Conservation (phyloP, 116 monocot genomes). For the Phalaenopsis hybrid region DNA sequence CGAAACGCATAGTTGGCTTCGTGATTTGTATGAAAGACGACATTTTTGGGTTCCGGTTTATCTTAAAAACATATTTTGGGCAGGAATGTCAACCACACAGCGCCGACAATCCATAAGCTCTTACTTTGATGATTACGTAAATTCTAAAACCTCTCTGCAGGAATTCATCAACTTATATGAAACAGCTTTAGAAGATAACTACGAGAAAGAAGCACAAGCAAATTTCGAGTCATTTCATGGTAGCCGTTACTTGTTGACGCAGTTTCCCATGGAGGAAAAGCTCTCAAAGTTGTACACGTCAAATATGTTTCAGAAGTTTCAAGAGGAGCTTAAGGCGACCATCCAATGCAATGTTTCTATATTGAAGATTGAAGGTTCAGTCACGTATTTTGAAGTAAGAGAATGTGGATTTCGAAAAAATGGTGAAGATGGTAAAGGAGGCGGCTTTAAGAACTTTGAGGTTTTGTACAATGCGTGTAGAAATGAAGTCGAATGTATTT, state of each 20-base stretch:
- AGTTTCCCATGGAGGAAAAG: slow-evolving; percentile 3
- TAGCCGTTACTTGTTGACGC: background rate
- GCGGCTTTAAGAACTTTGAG: background rate
- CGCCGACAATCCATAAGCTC: background rate
- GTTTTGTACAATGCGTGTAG: slow-evolving; percentile 1
- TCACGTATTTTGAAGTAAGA: background rate
- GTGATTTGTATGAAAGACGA: background rate
- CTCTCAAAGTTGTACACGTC: slow-evolving; percentile 7
- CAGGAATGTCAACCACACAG: slow-evolving; percentile 10
- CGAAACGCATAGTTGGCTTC: slow-evolving; percentile 2
- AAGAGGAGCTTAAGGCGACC: background rate
- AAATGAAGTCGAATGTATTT: background rate
- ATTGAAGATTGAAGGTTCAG: background rate
- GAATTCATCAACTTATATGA: slow-evolving; percentile 3
- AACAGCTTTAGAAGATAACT: slow-evolving; percentile 5
- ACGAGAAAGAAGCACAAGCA: slow-evolving; percentile 9
- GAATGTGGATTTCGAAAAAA: slow-evolving; percentile 2
- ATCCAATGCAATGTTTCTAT: slow-evolving; percentile 9
- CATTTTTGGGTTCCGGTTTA: slow-evolving; percentile 4
- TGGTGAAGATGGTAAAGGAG: background rate
- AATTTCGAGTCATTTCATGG: background rate
- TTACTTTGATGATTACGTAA: slow-evolving; percentile 7
- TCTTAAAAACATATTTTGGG: slow-evolving; percentile 3
- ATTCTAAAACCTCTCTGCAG: slow-evolving; percentile 8
- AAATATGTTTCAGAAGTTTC: slow-evolving; percentile 12